A percentile compares a stretch with the other conserved stretches of the same genome.
Evolutionary conservation across 805 yeast species (phyloP).

Genomic region (Blastobotrys americana): DNA sequence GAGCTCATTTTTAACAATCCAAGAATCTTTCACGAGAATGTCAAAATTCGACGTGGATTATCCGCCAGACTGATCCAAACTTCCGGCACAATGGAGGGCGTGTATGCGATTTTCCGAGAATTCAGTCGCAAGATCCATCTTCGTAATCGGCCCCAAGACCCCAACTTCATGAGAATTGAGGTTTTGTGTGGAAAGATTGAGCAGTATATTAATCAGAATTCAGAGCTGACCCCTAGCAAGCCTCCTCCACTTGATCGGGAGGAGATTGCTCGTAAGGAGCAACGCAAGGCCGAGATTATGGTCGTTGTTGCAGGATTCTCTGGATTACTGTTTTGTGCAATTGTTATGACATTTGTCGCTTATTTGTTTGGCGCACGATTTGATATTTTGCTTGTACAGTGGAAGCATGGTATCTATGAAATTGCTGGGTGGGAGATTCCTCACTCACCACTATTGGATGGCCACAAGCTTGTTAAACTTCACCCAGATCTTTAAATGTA

Average conservation of each 20-base stretch:
- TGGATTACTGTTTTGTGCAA: constrained; percentile 17
- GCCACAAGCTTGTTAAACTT: too few species aligned
- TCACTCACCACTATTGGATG: too few species aligned
- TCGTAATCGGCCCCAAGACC: constrained; percentile 72
- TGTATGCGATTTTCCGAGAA: constrained; percentile 65
- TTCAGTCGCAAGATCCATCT: constrained; percentile 73
- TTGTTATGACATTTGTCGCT: constrained; percentile 24
- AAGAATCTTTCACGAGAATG: constrained; percentile 56
- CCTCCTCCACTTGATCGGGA: constrained; percentile 3
- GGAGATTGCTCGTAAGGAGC: constrained; percentile 9
- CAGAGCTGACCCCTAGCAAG: constrained; percentile 12
- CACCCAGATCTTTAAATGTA: too few species aligned
- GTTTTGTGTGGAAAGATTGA: constrained; percentile 82
- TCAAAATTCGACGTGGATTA: constrained; percentile 86
- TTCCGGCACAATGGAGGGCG: constrained; percentile 67
- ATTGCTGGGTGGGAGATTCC: too few species aligned
- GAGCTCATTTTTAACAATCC: constrained; percentile 80
- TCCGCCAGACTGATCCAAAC: constrained; percentile 69
- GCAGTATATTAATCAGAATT: constrained; percentile 61
- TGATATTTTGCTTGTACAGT: constrained; percentile 16
- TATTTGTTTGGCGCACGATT: constrained; percentile 26
- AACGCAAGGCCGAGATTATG: constrained; percentile 13
- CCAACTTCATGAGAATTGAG: constrained; percentile 77
- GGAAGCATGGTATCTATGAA: constrained; percentile 5
- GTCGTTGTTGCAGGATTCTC: constrained; percentile 17